Conservation (phyloP, 768 basidiomycete genomes). For the Leccinum arenicola region DNA sequence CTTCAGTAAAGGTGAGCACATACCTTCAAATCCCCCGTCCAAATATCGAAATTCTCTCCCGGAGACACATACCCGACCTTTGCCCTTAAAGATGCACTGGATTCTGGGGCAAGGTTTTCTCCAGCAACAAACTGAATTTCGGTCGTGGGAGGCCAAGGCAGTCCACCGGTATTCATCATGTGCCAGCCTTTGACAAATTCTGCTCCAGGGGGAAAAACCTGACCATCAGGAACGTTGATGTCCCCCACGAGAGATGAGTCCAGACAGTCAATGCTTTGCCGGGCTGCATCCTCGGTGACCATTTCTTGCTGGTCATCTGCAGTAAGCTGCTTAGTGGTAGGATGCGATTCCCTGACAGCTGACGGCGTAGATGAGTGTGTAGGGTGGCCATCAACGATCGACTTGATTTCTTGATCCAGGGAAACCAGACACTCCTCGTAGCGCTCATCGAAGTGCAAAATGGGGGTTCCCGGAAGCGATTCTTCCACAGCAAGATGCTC, state of each 20-base stretch:
- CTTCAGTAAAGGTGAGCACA: conserved; percentile 9
- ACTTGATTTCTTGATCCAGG: conserved; percentile 14
- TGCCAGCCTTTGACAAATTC: conserved; percentile 86
- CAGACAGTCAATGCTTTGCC: conserved; percentile 21
- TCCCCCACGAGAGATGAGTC: conserved; percentile 62
- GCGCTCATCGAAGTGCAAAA: conserved; percentile 2
- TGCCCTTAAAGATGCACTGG: conserved; percentile 31
- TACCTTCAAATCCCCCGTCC: conserved; percentile 75
- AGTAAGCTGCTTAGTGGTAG: neutral
- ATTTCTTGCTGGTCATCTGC: neutral
- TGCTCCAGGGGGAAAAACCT: conserved; percentile 76
- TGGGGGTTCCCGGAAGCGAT: conserved; percentile 22
- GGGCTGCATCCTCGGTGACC: neutral
- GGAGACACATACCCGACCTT: conserved; percentile 55
- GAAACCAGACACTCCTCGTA: conserved; percentile 2
- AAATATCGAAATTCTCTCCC: conserved; percentile 60
- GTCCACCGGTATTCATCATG: conserved; percentile 60
- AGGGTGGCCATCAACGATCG: conserved; percentile 32
- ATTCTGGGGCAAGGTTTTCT: conserved; percentile 47
- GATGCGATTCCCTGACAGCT: neutral
- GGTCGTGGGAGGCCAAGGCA: conserved; percentile 67
- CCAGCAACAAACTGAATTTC: conserved; percentile 72
- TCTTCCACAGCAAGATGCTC: conserved; percentile 34
- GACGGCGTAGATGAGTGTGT: conserved; percentile 15
- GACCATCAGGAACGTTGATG: conserved; percentile 71